Conservation (phyloP, 2,329 filamentous ascomycete genomes). For the Paracamarosporium sp. region DNA sequence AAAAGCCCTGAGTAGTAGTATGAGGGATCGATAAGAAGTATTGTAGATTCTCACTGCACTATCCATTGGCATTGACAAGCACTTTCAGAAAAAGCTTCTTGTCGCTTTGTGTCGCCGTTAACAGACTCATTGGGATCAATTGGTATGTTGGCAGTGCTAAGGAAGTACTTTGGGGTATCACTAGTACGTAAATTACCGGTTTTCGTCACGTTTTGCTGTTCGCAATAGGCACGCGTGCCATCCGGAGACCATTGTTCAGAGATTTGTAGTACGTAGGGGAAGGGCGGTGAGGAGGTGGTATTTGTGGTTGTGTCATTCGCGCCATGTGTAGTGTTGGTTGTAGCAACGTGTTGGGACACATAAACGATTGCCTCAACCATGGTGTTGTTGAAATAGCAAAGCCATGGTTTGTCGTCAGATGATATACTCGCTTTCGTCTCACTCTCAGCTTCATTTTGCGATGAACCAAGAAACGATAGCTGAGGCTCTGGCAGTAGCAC, state of each 20-base stretch:
- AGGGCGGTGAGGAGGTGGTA: conserved; percentile 2
- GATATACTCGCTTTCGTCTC: conserved; percentile 12
- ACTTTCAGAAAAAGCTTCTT: neutral
- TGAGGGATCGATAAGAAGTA: too few relatives aligned
- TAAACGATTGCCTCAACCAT: conserved; percentile 33
- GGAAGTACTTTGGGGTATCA: conserved; percentile 3
- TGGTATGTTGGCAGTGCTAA: conserved; percentile 1
- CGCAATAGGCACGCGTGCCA: conserved; percentile 27
- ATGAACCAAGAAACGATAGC: conserved; percentile 8
- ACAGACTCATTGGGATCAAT: neutral
- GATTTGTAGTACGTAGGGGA: conserved; percentile 34
- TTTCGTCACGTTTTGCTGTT: conserved; percentile 17
- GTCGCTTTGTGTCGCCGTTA: neutral
- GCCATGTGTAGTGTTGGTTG: neutral
- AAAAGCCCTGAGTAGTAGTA: too few relatives aligned
- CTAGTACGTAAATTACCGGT: conserved; percentile 2
- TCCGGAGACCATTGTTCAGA: conserved; percentile 25
- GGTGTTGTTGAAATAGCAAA: conserved; percentile 36
- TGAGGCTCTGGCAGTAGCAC: conserved; percentile 27
- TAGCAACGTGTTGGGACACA: conserved; percentile 5
- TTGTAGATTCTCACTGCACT: conserved; percentile 24
- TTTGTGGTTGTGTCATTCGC: neutral
- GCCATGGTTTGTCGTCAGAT: conserved; percentile 28
- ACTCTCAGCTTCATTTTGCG: neutral
- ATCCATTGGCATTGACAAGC: conserved; percentile 31